phyloP scores from a whole-genome alignment of 2,329 filamentous ascomycete species.

The Arthrobotrys conoides region DNA sequence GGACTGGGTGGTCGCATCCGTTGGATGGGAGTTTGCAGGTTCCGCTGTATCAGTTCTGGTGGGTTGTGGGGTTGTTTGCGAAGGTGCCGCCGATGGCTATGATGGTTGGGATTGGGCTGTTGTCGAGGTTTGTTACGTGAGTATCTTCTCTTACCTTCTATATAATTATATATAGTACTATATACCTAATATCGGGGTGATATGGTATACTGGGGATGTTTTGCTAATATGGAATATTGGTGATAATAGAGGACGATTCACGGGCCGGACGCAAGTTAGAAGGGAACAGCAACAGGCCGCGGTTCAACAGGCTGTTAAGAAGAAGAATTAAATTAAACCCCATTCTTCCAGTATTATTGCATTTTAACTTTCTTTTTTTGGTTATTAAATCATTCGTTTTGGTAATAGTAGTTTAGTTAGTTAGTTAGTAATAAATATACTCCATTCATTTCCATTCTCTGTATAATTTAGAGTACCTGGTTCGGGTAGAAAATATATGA shows the following conservation, averaged over 20 bases:
- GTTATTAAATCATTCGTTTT: neutral
- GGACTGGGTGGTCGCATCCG: slow-evolving; percentile 35
- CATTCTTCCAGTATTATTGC: too few relatives aligned
- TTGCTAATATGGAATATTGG: neutral
- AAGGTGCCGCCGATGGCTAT: slow-evolving; percentile 54
- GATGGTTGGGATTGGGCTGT: slow-evolving; percentile 53
- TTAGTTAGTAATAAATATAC: neutral
- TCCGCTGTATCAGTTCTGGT: slow-evolving; percentile 41
- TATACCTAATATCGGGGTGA: neutral
- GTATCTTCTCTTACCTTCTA: neutral
- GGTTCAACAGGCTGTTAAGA: slow-evolving; percentile 26
- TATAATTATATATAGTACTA: neutral
- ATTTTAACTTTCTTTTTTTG: neutral
- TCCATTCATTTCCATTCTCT: neutral
- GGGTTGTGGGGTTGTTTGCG: slow-evolving; percentile 39
- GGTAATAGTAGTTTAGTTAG: neutral
- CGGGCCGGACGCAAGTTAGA: slow-evolving; percentile 9
- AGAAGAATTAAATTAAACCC: slow-evolving; percentile 37
- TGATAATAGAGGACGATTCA: slow-evolving; percentile 20
- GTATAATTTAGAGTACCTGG: too few relatives aligned
- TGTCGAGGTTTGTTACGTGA: slow-evolving; percentile 58
- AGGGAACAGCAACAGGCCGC: neutral
- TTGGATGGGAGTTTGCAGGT: slow-evolving; percentile 41
- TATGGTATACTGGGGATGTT: neutral
- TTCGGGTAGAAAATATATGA: too few relatives aligned